Evolutionary conservation across 2,329 filamentous ascomycete species (phyloP).

Genomic region (Whalleya microplaca): DNA sequence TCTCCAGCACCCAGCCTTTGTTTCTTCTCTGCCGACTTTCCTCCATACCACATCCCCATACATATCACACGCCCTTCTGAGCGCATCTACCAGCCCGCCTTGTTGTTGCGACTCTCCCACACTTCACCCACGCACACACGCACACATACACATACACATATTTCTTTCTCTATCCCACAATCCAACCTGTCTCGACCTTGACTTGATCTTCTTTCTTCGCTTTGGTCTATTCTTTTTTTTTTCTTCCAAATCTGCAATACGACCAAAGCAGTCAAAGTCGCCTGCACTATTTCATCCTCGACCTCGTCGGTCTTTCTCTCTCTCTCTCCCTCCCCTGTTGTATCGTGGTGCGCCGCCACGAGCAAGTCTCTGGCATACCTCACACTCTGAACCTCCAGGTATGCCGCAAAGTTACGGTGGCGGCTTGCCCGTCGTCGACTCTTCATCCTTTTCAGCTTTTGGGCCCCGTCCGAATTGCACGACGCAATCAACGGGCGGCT

Average conservation of each 20-base stretch:
- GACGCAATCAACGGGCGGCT: slow-evolving; percentile 29
- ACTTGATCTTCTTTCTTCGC: neutral
- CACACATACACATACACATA: too few relatives aligned
- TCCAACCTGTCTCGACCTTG: too few relatives aligned
- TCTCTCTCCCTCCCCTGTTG: too few relatives aligned
- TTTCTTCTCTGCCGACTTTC: neutral
- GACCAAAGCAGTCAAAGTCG: neutral
- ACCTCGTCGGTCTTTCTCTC: too few relatives aligned
- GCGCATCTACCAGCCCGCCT: neutral
- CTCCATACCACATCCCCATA: too few relatives aligned
- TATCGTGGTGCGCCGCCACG: neutral
- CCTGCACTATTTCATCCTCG: neutral
- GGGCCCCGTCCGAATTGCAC: slow-evolving; percentile 23
- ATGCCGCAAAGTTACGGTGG: slow-evolving; percentile 29
- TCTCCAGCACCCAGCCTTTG: neutral
- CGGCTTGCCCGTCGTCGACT: slow-evolving; percentile 31
- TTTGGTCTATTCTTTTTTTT: too few relatives aligned
- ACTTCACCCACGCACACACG: neutral
- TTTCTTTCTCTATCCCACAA: too few relatives aligned
- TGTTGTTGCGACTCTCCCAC: neutral
- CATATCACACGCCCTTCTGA: too few relatives aligned
- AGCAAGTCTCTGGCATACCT: neutral
- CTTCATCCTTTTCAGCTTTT: slow-evolving; percentile 16
- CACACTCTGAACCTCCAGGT: slow-evolving; percentile 7
- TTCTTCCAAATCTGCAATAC: too few relatives aligned